Conservation (phyloP, 2,329 filamentous ascomycete genomes). For the Diaporthe citrichinensis region DNA sequence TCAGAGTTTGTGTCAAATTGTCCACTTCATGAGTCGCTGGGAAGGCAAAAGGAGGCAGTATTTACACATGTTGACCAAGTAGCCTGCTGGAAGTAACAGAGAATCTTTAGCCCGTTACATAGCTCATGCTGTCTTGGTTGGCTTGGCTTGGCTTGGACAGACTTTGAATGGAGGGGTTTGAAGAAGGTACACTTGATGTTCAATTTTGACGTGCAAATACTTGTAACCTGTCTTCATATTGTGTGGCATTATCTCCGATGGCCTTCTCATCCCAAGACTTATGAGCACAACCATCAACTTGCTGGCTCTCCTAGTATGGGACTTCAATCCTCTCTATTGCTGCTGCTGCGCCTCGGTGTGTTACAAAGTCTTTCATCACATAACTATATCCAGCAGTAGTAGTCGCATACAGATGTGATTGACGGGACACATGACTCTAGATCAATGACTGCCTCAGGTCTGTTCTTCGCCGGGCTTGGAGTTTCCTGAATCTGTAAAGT, state of each 20-base stretch:
- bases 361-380: background rate
- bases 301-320: background rate
- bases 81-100: background rate
- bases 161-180: background rate
- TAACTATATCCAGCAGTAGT: background rate
- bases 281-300: background rate
- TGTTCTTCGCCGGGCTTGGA: fast-evolving
- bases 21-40: background rate
- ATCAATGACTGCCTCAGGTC: background rate
- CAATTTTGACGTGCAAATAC: background rate
- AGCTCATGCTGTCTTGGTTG: background rate
- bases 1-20: background rate
- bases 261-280: background rate
- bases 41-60: background rate
- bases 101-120: background rate
- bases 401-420: background rate
- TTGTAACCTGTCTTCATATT: background rate
- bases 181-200: background rate
- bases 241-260: too few relatives aligned
- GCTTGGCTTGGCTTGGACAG: background rate
- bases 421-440: background rate
- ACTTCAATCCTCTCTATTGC: too few relatives aligned
- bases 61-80: background rate
- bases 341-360: background rate
- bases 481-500: background rate